A percentile compares a stretch with the other conserved stretches of the same genome.
phyloP scores from a whole-genome alignment of 768 basidiomycete species.

The Filobasidium wieringae region DNA sequence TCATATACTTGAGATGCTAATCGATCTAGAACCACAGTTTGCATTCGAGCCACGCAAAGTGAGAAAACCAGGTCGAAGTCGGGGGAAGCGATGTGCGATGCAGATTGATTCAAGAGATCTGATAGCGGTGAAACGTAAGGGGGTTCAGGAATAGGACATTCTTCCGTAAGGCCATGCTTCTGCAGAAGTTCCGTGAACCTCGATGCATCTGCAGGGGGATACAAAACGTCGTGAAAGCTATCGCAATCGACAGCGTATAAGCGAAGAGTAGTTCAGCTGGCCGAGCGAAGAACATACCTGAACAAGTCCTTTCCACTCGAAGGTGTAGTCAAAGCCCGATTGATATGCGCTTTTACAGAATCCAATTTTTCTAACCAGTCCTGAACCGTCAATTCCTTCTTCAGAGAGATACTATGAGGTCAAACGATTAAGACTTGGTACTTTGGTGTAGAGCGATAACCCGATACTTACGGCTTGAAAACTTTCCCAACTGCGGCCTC shows the following conservation, averaged over 20 bases:
- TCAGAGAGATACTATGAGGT: conserved; percentile 14
- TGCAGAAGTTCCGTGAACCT: conserved; percentile 57
- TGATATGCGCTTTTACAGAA: background rate
- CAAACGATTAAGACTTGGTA: background rate
- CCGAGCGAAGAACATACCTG: too few species aligned
- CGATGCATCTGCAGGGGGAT: conserved; percentile 57
- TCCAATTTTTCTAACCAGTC: conserved; percentile 8
- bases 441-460: background rate
- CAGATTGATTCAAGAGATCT: conserved; percentile 58
- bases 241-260: background rate
- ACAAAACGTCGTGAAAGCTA: conserved; percentile 61
- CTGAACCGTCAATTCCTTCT: conserved; percentile 14
- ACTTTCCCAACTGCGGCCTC: conserved; percentile 65
- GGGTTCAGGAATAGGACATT: conserved; percentile 32
- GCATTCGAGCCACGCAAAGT: conserved; percentile 59
- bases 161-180: conserved; percentile 47
- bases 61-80: conserved; percentile 64
- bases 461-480: conserved; percentile 60
- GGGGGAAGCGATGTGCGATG: conserved; percentile 50
- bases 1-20: conserved; percentile 55
- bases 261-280: background rate
- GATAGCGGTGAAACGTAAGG: conserved; percentile 47
- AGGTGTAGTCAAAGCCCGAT: too few species aligned
- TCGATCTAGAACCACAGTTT: conserved; percentile 52
- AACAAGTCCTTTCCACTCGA: too few species aligned